Base-by-base conservation (phyloP, 306 rosid species). In the Malus asiatica region DNA sequence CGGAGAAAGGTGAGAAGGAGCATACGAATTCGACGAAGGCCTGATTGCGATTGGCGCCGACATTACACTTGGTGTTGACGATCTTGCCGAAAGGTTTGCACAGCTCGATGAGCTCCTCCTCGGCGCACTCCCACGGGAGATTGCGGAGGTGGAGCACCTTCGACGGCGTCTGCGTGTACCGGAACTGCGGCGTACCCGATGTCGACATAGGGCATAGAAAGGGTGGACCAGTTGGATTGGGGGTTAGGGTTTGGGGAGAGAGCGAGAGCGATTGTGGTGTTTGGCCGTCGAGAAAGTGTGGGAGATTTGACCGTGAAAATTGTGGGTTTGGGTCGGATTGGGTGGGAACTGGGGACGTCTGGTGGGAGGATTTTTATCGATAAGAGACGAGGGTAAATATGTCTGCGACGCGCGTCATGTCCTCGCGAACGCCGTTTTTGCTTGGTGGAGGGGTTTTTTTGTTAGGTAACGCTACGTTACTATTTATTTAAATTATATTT, bases 41-140 rank as follows among this genome's bases (percentile, higher is more conserved):
- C 75, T 93, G 98, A 80, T 93, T 93, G 70, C 93, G 95, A 85
- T 93, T 93, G 78, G 98, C 93, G 72, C 98, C 98, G 66, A 93
- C 98, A 86, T 93, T 93, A 82, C 97, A 89, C 81, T 93, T 93
- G 86, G 98, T 93, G 79, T 93, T 93, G 78, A 93, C 95, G 85
- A 93, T 93, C 86, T 80, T 90, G n/a, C 98, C 97, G 72, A 93
- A 93, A 69, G 96, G 98, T 77, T 84, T 85, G 76, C 98, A 89
- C 33, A 93, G 97, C 81, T 93, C 90, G 53, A 59, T 61, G 73
- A 93, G 97, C 86, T 93, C 98, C 63, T 93, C 98, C 33, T 93
- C 97, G 1, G 86, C 61, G 80, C 98, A 93, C 83, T 93, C 97
- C 97, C 98, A 90, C 4, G 98, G 97, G 58, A 93, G 97, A 52